These are phyloP conservation scores for Dendrostoma leiphaemia DNA, from an alignment of 2,329 filamentous ascomycete species.

Conservation along the genomic window DNA sequence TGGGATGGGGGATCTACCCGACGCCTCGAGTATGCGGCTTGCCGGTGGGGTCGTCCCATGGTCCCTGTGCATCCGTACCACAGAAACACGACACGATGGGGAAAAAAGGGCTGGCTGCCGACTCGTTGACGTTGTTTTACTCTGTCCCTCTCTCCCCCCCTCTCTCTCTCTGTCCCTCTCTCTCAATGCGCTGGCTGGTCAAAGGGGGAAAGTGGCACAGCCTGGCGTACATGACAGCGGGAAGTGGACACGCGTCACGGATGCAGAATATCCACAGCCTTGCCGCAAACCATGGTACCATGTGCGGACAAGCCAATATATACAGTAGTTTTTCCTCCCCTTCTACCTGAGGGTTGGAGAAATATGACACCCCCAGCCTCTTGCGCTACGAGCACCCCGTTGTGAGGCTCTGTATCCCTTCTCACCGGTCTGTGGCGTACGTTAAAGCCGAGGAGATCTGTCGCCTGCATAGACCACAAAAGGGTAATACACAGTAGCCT, in stretches of 20 bases:
- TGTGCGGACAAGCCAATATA: neutral
- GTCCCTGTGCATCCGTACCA: neutral
- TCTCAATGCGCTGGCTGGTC: neutral
- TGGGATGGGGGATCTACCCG: constrained; percentile 7
- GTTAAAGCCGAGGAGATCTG: neutral
- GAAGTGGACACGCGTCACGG: neutral
- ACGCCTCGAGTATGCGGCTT: constrained; percentile 1
- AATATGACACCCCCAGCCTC: no score
- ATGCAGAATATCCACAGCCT: neutral
- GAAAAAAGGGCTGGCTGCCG: neutral
- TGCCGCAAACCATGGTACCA: neutral
- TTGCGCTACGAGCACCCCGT: neutral
- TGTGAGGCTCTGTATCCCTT: neutral
- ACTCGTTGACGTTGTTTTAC: neutral
- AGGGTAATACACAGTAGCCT: neutral
- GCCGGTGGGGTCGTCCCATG: neutral
- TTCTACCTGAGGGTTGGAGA: no score
- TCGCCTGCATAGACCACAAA: neutral
- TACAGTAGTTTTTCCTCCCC: no score
- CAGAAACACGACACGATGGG: neutral
- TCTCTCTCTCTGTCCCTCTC: no score
- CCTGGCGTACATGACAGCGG: neutral
- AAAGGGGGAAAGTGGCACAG: neutral
- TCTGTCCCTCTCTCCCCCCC: no score
- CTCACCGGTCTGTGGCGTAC: neutral